Percentiles rank a stretch among this genome's conserved stretches.
phyloP scores from a whole-genome alignment of 208 protist genomes.

The Acanthamoeba castellanii region DNA sequence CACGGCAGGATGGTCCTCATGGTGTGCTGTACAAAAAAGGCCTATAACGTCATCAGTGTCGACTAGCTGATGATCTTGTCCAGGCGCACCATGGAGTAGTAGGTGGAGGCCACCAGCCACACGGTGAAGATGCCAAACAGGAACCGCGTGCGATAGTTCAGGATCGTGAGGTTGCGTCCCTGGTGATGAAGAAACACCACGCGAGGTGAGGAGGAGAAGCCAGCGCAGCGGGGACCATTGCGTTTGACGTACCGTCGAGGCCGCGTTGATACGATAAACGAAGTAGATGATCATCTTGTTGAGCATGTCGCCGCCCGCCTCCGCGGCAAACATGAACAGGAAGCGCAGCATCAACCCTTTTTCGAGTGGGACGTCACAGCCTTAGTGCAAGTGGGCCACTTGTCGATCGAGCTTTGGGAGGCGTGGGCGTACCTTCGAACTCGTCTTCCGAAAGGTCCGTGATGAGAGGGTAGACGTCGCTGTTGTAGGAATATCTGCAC shows the following conservation, averaged over 20 bases:
- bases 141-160: conserved; percentile 70
- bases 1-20: no score
- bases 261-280: conserved; percentile 2
- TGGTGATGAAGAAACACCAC: background rate
- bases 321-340: conserved; percentile 37
- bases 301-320: conserved; percentile 19
- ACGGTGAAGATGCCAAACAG: conserved; percentile 34
- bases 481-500: conserved; percentile 33
- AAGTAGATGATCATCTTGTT: background rate
- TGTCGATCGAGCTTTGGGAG: background rate
- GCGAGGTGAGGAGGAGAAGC: background rate
- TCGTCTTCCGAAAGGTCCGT: background rate
- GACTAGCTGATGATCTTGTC: background rate
- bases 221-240: no score
- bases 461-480: conserved; percentile 20
- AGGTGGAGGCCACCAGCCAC: background rate
- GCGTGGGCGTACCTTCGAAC: background rate
- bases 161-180: conserved; percentile 41
- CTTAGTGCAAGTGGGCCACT: background rate
- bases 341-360: conserved; percentile 61
- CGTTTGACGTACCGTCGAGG: background rate
- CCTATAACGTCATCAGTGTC: no score
- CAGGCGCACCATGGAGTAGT: conserved; percentile 50
- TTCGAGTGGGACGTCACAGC: background rate
- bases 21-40: no score